Percentiles rank a stretch among this genome's conserved stretches.
Evolutionary conservation across 2,329 filamentous ascomycete species (phyloP).

Genomic region (Cladophialophora exuberans): DNA sequence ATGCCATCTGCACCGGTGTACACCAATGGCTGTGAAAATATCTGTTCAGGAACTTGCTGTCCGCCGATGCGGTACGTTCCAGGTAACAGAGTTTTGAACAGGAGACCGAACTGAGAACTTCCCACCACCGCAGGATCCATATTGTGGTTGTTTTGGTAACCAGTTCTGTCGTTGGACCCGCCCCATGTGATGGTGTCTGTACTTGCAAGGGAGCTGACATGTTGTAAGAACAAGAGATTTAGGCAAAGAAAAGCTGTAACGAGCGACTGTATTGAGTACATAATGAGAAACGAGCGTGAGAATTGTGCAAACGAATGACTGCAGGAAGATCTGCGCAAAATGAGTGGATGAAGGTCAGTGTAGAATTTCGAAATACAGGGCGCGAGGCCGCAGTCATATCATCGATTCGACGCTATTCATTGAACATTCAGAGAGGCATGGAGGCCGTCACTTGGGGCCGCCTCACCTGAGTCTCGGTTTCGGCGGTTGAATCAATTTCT

Average conservation of each 20-base stretch:
- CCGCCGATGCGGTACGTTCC: slow-evolving; percentile 48
- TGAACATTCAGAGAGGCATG: neutral
- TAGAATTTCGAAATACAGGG: neutral
- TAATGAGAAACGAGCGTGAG: slow-evolving; percentile 18
- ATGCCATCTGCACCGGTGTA: slow-evolving; percentile 55
- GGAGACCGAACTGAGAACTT: slow-evolving; percentile 53
- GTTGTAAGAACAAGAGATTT: slow-evolving; percentile 13
- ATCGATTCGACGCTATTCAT: neutral
- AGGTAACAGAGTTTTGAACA: slow-evolving; percentile 49
- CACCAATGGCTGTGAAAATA: slow-evolving; percentile 56
- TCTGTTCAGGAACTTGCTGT: slow-evolving; percentile 54
- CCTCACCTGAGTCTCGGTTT: slow-evolving; percentile 15
- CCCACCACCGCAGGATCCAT: slow-evolving; percentile 64
- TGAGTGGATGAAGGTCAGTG: slow-evolving; percentile 3
- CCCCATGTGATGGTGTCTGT: slow-evolving; percentile 31
- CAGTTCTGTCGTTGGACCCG: slow-evolving; percentile 27
- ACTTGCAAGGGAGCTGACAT: slow-evolving; percentile 21
- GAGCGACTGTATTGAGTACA: slow-evolving; percentile 16
- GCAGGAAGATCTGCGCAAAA: neutral
- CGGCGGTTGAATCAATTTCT: slow-evolving; percentile 3
- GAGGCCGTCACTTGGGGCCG: neutral
- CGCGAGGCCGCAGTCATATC: neutral
- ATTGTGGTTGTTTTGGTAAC: slow-evolving; percentile 57
- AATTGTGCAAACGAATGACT: slow-evolving; percentile 9
- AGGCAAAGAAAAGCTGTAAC: slow-evolving; percentile 14